Percentiles rank a stretch among this genome's conserved stretches.
Conservation (phyloP, 495 filamentous ascomycete genomes). For the Pyrenula aspistea region DNA sequence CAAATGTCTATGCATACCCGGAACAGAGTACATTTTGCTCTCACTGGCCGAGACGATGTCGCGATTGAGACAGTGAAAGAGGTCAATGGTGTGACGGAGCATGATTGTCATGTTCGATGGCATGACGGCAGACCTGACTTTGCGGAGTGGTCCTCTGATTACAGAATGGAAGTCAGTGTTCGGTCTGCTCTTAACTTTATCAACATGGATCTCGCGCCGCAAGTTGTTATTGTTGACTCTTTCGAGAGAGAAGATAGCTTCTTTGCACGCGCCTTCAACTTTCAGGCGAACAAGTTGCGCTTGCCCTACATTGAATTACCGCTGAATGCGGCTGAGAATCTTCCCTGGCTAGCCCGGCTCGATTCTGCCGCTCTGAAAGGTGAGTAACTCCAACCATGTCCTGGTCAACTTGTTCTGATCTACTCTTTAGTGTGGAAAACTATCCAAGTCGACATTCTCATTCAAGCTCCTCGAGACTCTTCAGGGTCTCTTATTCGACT, state of each 20-base stretch:
- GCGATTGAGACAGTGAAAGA: slow-evolving; percentile 35
- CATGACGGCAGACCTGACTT: slow-evolving; percentile 41
- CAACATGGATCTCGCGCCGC: slow-evolving; percentile 33
- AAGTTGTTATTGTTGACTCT: slow-evolving; percentile 36
- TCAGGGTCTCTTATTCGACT: slow-evolving; percentile 63
- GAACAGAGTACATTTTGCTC: slow-evolving; percentile 40
- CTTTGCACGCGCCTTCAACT: slow-evolving; percentile 41
- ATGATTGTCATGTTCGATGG: slow-evolving; percentile 38
- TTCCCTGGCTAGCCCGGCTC: slow-evolving; percentile 67
- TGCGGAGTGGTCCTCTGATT: slow-evolving; percentile 31
- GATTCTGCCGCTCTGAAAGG: slow-evolving; percentile 58
- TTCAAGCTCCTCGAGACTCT: slow-evolving; percentile 55
- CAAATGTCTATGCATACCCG: slow-evolving; percentile 31
- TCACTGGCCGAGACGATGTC: slow-evolving; percentile 42
- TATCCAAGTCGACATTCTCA: slow-evolving; percentile 59
- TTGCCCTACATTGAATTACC: slow-evolving; percentile 59
- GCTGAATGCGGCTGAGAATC: slow-evolving; percentile 35
- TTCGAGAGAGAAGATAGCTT: slow-evolving; percentile 30
- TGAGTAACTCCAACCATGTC: no score
- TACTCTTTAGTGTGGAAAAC: slow-evolving; percentile 54
- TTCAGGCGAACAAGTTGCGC: slow-evolving; percentile 25
- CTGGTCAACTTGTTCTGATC: no score
- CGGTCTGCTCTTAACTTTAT: slow-evolving; percentile 28
- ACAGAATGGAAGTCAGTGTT: slow-evolving; percentile 38
- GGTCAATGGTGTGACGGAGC: slow-evolving; percentile 32